Evolutionary conservation across 2,329 filamentous ascomycete species (phyloP), one percentile per base, ranked within the genome.

Genomic region (Ophiostoma himal-ulmi): DNA sequence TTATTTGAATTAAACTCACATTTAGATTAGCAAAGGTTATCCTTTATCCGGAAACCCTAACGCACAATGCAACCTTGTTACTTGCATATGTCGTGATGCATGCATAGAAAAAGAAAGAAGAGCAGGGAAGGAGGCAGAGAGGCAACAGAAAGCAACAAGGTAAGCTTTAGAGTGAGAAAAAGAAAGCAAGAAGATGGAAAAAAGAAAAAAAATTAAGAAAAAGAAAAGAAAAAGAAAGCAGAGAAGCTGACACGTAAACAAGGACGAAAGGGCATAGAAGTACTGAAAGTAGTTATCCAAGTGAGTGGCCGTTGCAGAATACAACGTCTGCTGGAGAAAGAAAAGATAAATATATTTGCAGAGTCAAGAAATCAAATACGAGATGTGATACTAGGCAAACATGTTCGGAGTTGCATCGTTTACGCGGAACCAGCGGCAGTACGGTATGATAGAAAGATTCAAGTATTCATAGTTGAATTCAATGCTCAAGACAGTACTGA

Each of bases 71-170:
- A 34, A 62, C 57, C 57, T 62, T 62, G 57, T 62, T 62, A 62
- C 57, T 62, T 62, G 57, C 57, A 62, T 62, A 62, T 62, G 57
- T 62, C 26, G 57, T 62, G 57, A 62, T 62, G 57, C 57, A 62
- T 62, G 57, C 57, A 62, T 62, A 36, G 57, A 34, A 62, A 34
- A 34, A 34, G 57, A 62, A 62, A 57, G 44, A 22, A 57, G 52
- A 57, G 52, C 5, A n/a, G 8, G 26, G n/a, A 26, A 57, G 52
- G 10, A 57, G 17, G 52, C n/a, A 57, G n/a, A 57, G 30, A 5
- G 10, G 52, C 3, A n/a, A 48, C 13, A 48, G 44, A n/a, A 48
- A 14, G 44, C 1, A 39, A 13, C 37, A 39, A 39, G 11, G 37
- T 39, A 39, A 11, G 37, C 10, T 39, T 48, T 26, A 26, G 52